Conservation (phyloP, 805 yeast genomes). For the Torulaspora gathmanii region DNA sequence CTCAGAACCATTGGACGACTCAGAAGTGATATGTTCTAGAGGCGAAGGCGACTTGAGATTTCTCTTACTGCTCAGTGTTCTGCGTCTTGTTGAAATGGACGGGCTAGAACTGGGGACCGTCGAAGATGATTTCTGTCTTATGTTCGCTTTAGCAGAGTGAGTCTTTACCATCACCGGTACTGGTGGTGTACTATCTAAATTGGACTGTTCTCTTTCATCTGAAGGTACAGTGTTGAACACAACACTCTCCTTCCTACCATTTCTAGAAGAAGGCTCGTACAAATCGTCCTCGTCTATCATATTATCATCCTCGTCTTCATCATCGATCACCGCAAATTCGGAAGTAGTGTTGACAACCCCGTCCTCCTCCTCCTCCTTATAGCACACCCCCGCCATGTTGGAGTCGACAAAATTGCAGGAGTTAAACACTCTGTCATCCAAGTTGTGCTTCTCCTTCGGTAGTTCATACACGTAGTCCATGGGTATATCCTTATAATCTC, state of each 20-base stretch:
- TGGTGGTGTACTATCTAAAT: slow-evolving; percentile 4
- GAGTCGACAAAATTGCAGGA: slow-evolving; percentile 16
- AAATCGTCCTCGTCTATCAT: slow-evolving; percentile 23
- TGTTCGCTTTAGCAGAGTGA: slow-evolving; percentile 1
- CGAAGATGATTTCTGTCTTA: slow-evolving; percentile 3
- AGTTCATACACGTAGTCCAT: slow-evolving; percentile 1
- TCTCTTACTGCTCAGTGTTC: background rate
- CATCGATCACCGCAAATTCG: slow-evolving; percentile 15
- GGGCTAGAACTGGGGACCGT: background rate
- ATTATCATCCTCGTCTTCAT: slow-evolving; percentile 15
- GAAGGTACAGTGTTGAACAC: slow-evolving; percentile 12
- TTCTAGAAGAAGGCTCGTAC: slow-evolving; percentile 15
- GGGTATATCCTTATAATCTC: slow-evolving; percentile 2
- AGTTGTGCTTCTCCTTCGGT: background rate
- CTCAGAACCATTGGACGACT: slow-evolving; percentile 8
- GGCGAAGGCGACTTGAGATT: slow-evolving; percentile 8
- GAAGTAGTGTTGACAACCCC: background rate
- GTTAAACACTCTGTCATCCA: slow-evolving; percentile 5
- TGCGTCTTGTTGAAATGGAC: slow-evolving; percentile 1
- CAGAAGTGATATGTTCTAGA: slow-evolving; percentile 1
- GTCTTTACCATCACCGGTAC: background rate
- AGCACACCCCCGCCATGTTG: background rate
- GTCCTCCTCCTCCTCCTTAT: slow-evolving; percentile 1
- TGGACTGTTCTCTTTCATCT: background rate
- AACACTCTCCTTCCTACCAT: slow-evolving; percentile 14